Percentiles rank a stretch among this genome's conserved stretches.
Conservation (phyloP, 1,284 basidiomycete species). For the Apiotrichum gracile region DNA sequence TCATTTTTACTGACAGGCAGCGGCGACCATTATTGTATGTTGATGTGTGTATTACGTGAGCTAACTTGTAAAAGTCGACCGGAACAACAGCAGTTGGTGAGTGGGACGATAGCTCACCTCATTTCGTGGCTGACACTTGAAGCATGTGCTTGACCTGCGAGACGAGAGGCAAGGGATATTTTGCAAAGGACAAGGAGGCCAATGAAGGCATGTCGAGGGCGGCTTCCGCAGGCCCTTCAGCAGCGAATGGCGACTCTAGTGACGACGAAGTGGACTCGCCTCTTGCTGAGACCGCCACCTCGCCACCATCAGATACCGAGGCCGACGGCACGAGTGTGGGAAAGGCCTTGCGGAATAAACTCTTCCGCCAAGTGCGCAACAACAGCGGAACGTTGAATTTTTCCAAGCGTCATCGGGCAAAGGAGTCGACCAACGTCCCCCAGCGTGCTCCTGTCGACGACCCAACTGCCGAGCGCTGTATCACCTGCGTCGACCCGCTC, state of each 20-base stretch:
- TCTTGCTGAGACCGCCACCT: no score
- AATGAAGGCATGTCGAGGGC: background rate
- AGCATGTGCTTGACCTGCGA: slow-evolving; percentile 42
- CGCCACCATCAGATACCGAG: no score
- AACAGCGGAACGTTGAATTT: background rate
- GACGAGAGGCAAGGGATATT: slow-evolving; percentile 7
- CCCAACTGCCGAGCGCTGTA: slow-evolving; percentile 22
- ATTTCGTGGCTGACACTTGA: background rate
- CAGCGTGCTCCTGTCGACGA: slow-evolving; percentile 14
- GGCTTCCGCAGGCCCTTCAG: background rate
- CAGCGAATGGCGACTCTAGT: background rate
- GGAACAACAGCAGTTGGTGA: slow-evolving; percentile 38
- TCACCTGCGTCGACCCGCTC: slow-evolving; percentile 34
- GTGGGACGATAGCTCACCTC: background rate
- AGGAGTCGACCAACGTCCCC: slow-evolving; percentile 19
- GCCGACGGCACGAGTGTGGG: slow-evolving; percentile 16
- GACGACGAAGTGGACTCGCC: background rate
- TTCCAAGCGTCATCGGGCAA: background rate
- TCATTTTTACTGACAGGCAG: slow-evolving; percentile 9
- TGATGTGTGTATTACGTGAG: background rate
- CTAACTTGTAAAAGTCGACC: slow-evolving; percentile 25
- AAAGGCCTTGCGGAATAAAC: background rate
- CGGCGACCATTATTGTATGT: slow-evolving; percentile 38
- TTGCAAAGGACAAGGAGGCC: background rate
- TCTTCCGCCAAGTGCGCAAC: slow-evolving; percentile 17